These are phyloP conservation scores for Erucastrum elatum DNA, from an alignment of 345 rosid species.

Conservation along the genomic window DNA sequence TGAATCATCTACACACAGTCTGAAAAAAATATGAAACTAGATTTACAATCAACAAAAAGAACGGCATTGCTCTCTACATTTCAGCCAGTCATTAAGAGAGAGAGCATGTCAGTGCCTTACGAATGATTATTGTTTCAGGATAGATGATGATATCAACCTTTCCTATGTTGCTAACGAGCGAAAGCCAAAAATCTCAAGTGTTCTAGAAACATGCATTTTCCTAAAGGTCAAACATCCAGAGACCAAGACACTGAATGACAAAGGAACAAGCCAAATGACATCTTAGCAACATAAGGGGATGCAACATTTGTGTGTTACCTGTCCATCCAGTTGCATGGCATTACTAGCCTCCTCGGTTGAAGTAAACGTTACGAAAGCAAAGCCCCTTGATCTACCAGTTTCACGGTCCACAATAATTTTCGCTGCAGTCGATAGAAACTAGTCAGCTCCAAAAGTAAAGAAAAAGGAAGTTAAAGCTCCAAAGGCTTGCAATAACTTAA, in stretches of 20 bases:
- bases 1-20: neutral
- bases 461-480: neutral
- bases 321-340: slow-evolving; percentile 93
- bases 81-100: neutral
- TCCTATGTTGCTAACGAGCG: neutral
- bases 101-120: neutral
- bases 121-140: neutral
- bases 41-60: neutral
- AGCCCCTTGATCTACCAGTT: slow-evolving; percentile 89
- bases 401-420: slow-evolving; percentile 86
- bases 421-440: slow-evolving; percentile 45
- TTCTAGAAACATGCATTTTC: neutral
- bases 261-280: neutral
- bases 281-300: slow-evolving; percentile 2
- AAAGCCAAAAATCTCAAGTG: neutral
- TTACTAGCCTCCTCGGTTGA: slow-evolving; percentile 75
- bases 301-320: slow-evolving; percentile 46
- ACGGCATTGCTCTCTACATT: neutral
- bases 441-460: neutral
- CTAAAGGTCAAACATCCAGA: slow-evolving; percentile 1
- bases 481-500: slow-evolving; percentile 40
- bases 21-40: neutral
- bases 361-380: slow-evolving; percentile 76
- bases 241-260: neutral
- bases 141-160: slow-evolving; percentile 10